These are phyloP conservation scores for Lentinula lateritia DNA, from an alignment of 768 basidiomycete species.

Conservation along the genomic window DNA sequence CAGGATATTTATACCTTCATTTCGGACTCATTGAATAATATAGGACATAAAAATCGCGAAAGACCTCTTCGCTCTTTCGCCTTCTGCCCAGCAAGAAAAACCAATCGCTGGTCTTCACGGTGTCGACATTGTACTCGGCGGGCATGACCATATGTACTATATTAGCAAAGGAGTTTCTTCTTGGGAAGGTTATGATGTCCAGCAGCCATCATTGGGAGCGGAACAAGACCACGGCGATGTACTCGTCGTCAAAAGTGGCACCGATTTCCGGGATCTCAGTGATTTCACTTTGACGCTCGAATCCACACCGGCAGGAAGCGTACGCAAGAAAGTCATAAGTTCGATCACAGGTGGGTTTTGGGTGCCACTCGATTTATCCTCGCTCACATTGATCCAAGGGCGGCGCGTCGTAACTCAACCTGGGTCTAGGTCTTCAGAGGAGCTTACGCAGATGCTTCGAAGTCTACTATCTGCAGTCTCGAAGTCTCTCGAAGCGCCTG, in stretches of 20 bases:
- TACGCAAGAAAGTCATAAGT: constrained; percentile 61
- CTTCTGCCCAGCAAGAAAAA: constrained; percentile 38
- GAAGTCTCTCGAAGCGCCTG: constrained; percentile 63
- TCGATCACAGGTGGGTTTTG: constrained; percentile 46
- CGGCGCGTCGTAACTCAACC: constrained; percentile 62
- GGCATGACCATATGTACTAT: constrained; percentile 86
- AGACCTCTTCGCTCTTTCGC: constrained; percentile 53
- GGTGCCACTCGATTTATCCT: constrained; percentile 4
- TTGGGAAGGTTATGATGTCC: constrained; percentile 64
- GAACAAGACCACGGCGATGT: constrained; percentile 70
- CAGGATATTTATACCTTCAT: neutral
- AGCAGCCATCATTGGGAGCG: constrained; percentile 50
- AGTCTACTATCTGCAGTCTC: constrained; percentile 65
- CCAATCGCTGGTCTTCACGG: constrained; percentile 58
- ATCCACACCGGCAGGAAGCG: constrained; percentile 53
- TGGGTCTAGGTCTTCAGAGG: constrained; percentile 46
- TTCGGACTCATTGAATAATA: neutral
- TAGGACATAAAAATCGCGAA: constrained; percentile 74
- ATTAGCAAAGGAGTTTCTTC: constrained; percentile 56
- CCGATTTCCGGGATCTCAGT: constrained; percentile 84
- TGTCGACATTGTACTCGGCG: constrained; percentile 79
- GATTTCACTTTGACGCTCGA: constrained; percentile 63
- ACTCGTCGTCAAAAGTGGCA: constrained; percentile 79
- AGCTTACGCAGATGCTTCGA: constrained; percentile 53
- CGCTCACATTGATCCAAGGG: constrained; percentile 31